Base-by-base conservation (phyloP, 1,284 basidiomycete genomes). In the Trichosporon sp. region DNA sequence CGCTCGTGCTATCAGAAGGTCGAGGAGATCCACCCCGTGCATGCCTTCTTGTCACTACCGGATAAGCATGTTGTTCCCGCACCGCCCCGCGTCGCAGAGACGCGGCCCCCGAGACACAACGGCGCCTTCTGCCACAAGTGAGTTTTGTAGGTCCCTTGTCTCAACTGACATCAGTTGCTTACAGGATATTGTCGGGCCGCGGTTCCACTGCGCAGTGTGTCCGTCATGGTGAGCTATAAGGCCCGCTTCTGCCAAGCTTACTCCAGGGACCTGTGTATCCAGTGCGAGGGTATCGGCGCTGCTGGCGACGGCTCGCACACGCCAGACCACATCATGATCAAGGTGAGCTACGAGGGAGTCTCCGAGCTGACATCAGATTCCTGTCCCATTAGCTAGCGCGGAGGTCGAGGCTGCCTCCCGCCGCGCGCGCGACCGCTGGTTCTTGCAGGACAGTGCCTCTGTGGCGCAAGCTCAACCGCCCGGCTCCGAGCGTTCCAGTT, bases 181-280 rank as follows among this genome's bases (percentile, higher is more conserved):
- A 74, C 89, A 91, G 77, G 92, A 93, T 74, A 95, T 96, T 73
- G 88, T 95, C 31, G 93, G 94, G 16, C 92, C 93, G 16, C 88
- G 92, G 6, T 96, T 94, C 83, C 94, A 94, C 78, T 96, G 94
- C 76, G 92, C 92, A 7, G 90, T 92, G n/a, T 96, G 94, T 78
- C 82, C 84, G 1, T 82, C 83, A 2, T 85, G 84, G 81, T 82
- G 37, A 68, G 78, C 71, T 37, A 10, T 12, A 12, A 4, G 7
- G 6, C 46, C 48, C 2, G 1, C 31, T 32, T 21, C 7, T 68
- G 51, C 68, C 51, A n/a, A n/a, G n/a, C 32, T 68, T n/a, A 46
- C 67, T 12, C 54, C 66, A 82, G 81, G 82, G 84, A 85, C 71
- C 75, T 96, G 19, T 96, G 94, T 78, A 89, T 91, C 19, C 93